Percentiles rank a stretch among this genome's conserved stretches.
phyloP scores from a whole-genome alignment of 352 stramenopile genomes.

The Phytophthora pinifolia region DNA sequence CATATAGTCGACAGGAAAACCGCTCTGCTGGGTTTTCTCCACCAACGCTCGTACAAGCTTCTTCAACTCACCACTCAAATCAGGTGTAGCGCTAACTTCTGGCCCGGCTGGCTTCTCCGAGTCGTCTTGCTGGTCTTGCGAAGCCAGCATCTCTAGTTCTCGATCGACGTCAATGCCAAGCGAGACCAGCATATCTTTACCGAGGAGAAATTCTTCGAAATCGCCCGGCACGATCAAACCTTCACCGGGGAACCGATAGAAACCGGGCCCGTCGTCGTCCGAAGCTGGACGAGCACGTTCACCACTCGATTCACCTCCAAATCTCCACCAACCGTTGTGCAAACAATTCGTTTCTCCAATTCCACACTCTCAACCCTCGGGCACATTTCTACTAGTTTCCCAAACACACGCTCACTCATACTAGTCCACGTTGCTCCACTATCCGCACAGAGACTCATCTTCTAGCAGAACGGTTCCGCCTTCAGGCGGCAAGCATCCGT shows the following conservation, averaged over 20 bases:
- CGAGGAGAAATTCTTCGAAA: conserved; percentile 10
- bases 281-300: too few species aligned
- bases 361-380: too few species aligned
- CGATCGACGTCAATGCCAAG: conserved; percentile 7
- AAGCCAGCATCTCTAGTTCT: conserved; percentile 8
- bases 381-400: too few species aligned
- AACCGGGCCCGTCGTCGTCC: too few species aligned
- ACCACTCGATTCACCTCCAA: too few species aligned
- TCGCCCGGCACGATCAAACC: conserved; percentile 4
- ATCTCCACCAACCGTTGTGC: too few species aligned
- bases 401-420: conserved; percentile 12
- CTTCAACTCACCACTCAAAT: not conserved
- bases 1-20: conserved; percentile 9
- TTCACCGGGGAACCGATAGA: conserved; percentile 3
- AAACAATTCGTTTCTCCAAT: too few species aligned
- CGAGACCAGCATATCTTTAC: too few species aligned
- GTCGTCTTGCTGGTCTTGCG: conserved; percentile 5
- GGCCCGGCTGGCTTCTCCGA: conserved; percentile 6
- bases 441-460: conserved; percentile 4
- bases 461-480: conserved; percentile 3
- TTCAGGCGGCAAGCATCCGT: conserved; percentile 5
- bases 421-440: conserved; percentile 4
- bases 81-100: not conserved
- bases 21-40: not conserved
- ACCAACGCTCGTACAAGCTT: not conserved